Base-by-base conservation (phyloP, 305 asterid species). In the Plantago coronopus region DNA sequence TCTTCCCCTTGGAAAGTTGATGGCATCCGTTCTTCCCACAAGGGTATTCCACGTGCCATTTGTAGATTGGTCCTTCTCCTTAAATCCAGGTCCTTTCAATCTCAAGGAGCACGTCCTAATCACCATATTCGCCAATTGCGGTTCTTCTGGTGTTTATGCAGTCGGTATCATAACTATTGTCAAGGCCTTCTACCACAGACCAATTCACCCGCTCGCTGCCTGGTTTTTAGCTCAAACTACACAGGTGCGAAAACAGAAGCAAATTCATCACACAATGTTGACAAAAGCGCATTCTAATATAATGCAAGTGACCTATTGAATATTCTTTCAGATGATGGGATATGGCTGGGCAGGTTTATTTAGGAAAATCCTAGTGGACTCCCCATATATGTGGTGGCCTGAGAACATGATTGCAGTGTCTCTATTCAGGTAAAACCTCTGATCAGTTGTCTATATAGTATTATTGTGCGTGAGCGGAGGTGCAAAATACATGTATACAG, bases 311-410 rank as follows among this genome's bases (percentile, higher is more conserved):
- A 4, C 12, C 53, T 20, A 19, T 11, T 61, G 12, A 0, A 23
- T 1, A 50, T 53, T 61, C 5, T 47, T 25, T 62, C 69, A 84
- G 94, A 42, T 85, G 84, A 79, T 85, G 54, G 94, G 94, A 25
- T 85, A 85, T 61, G 86, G 95, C 0, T 86, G 91, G 95, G 95
- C 95, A 19, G 95, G 95, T 7, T 5, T 81, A 27, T 80, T 77
- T 18, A 61, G 88, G 64, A 68, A 61, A 29, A 54, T 74, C 16
- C 65, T 86, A 5, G 85, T 86, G 44, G 91, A 86, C 34, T 78
- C 88, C 12, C 83, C 88, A 0, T 81, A 55, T 29, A 87, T 84
- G 93, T 87, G 95, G 95, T 87, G 95, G 95, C 95, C 93, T 5
- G 83, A 76, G 18, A 80, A 58, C 74, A 40, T 84, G 74, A 44